Conservation (phyloP, 208 protist species). For the Naegleria fowleri region DNA sequence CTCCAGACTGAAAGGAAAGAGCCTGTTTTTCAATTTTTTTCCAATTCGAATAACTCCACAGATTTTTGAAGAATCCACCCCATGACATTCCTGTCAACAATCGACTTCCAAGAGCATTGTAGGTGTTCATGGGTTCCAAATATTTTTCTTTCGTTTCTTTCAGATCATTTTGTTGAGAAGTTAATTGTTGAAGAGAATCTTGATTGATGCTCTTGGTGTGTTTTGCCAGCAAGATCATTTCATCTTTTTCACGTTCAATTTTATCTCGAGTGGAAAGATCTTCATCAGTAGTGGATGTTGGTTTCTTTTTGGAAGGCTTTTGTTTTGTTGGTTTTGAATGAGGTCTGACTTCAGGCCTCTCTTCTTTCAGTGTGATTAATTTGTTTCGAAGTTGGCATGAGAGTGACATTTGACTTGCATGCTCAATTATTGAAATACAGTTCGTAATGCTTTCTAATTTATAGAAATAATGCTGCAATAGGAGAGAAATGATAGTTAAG, state of each 20-base stretch:
- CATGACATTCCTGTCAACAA: constrained; percentile 7
- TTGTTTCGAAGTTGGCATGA: background rate
- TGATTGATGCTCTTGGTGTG: background rate
- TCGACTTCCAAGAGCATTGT: background rate
- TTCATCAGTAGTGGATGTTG: background rate
- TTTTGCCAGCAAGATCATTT: background rate
- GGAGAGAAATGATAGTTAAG: too few species aligned
- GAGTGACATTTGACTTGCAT: background rate
- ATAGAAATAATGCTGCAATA: background rate
- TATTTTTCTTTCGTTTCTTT: background rate
- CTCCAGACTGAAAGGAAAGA: background rate
- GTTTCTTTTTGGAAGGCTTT: background rate
- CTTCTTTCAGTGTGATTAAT: background rate
- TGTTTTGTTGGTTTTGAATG: background rate
- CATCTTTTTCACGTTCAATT: background rate
- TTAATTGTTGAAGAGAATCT: background rate
- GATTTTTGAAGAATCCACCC: background rate
- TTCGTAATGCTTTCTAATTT: background rate
- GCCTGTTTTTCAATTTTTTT: background rate
- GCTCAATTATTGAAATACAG: background rate
- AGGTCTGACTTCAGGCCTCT: background rate
- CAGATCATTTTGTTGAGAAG: background rate
- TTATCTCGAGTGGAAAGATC: background rate
- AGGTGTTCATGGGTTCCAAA: background rate
- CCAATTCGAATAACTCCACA: background rate